Base-by-base conservation (phyloP, 805 yeast genomes). In the Candida easanensis region DNA sequence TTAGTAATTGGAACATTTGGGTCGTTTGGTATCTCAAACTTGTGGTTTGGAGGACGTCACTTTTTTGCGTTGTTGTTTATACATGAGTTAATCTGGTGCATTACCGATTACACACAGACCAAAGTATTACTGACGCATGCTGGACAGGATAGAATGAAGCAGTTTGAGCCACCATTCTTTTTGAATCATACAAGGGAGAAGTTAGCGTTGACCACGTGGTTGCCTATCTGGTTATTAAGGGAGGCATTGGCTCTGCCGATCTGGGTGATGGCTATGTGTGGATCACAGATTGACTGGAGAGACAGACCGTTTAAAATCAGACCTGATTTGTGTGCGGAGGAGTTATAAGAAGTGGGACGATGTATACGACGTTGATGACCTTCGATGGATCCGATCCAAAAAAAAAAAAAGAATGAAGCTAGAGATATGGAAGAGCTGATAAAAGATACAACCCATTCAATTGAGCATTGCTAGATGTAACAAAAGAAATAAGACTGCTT, bases 191-290 rank as follows among this genome's bases (percentile, higher is more conserved):
- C 52, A 14, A 44, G 45, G 8, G 50, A 44, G 50, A 61, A 56
- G 39, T 37, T 56, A 6, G 23, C 41, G 7, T 34, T 52, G 14
- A 4, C 38, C 1, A 55, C 49, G 18, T 56, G 65, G 62, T 43
- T 70, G 3, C 58, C 66, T 1, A 64, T 71, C 19, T 88, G 97
- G 97, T 27, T 74, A 0, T 58, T 78, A 27, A 69, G 97, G 40
- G 97, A 88, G 58, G 3, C 72, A 0, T 63, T 87, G 41, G 96
- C 96, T 1, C 65, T 88, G 17, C 96, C 96, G 0, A 77, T 88
- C 18, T 88, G 97, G 97, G 45, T 83, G 2, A 68, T 67, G 22
- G 96, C 96, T 1, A 82, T 88, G 83, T 50, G 70, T 23, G 96
- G 96, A 0, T 80, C 82, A 11, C 73, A 76, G 36, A 80, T 82